These are phyloP conservation scores for Quaeritorhiza haematococci DNA, from an alignment of 371 early-diverging fungal species.

Conservation along the genomic window DNA sequence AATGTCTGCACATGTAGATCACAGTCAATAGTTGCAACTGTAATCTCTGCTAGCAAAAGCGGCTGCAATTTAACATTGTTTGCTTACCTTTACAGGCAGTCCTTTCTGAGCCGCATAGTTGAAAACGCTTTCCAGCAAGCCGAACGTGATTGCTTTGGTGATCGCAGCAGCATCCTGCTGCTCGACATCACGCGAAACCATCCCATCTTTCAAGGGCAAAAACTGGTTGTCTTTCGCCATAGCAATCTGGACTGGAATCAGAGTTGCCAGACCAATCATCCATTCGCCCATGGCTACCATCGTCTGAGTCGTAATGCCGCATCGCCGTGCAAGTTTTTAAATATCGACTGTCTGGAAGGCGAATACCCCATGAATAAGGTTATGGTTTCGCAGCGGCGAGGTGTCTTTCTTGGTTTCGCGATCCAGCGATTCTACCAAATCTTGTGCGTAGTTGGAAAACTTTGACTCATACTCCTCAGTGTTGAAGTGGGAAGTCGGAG, in stretches of 20 bases:
- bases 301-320: too few species aligned
- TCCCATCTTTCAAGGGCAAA: conserved; percentile 16
- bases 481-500: too few species aligned
- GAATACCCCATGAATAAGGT: too few species aligned
- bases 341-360: too few species aligned
- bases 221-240: conserved; percentile 4
- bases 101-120: not conserved
- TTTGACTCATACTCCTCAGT: too few species aligned
- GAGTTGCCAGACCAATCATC: conserved; percentile 4
- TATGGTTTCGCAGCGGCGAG: too few species aligned
- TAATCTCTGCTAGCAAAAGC: too few species aligned
- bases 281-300: conserved; percentile 8
- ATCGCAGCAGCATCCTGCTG: conserved; percentile 4
- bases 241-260: conserved; percentile 18
- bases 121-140: conserved; percentile 14
- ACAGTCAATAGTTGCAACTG: too few species aligned
- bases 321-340: too few species aligned
- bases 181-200: conserved; percentile 3
- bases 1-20: conserved; percentile 2
- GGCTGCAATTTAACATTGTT: not conserved
- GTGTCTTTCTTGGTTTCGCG: too few species aligned
- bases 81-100: not conserved
- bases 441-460: too few species aligned
- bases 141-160: conserved; percentile 4
- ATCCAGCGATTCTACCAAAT: too few species aligned